Conservation (phyloP, 106 monocot species). For the Dioscorea zingiberensis region DNA sequence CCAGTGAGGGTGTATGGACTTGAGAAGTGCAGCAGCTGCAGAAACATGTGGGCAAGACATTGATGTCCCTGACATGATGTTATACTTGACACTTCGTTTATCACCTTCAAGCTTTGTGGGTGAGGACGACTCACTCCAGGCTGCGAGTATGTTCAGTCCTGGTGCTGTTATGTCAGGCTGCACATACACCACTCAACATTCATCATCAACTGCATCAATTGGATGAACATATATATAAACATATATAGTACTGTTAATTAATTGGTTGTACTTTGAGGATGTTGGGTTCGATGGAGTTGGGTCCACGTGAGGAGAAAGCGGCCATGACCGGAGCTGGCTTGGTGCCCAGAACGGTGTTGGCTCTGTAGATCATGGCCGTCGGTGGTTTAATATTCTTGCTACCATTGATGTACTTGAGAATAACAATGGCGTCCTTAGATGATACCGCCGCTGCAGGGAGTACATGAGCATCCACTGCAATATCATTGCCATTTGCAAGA, state of each 20-base stretch:
- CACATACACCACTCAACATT: neutral
- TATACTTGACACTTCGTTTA: slow-evolving; percentile 52
- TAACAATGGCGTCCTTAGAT: slow-evolving; percentile 12
- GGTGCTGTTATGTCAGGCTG: slow-evolving; percentile 86
- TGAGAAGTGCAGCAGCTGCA: slow-evolving; percentile 48
- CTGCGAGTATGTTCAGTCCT: slow-evolving; percentile 76
- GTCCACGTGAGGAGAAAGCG: slow-evolving; percentile 77
- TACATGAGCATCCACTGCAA: slow-evolving; percentile 66
- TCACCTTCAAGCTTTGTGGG: slow-evolving; percentile 70
- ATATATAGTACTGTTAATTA: no score
- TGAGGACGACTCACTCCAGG: slow-evolving; percentile 63
- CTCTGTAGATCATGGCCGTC: slow-evolving; percentile 31
- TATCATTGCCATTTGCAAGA: slow-evolving; percentile 45
- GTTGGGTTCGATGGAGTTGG: slow-evolving; percentile 60
- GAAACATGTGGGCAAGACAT: slow-evolving; percentile 92
- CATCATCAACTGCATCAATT: no score
- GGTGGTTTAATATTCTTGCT: slow-evolving; percentile 10
- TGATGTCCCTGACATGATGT: slow-evolving; percentile 78
- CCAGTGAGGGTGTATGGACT: slow-evolving; percentile 51
- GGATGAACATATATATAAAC: neutral
- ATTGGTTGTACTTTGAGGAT: slow-evolving; percentile 64
- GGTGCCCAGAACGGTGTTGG: slow-evolving; percentile 36
- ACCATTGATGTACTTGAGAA: slow-evolving; percentile 52
- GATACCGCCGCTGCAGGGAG: slow-evolving; percentile 58
- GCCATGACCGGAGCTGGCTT: slow-evolving; percentile 64